Evolutionary conservation across 495 filamentous ascomycete species (phyloP).

Genomic region (Tricharina praecox): DNA sequence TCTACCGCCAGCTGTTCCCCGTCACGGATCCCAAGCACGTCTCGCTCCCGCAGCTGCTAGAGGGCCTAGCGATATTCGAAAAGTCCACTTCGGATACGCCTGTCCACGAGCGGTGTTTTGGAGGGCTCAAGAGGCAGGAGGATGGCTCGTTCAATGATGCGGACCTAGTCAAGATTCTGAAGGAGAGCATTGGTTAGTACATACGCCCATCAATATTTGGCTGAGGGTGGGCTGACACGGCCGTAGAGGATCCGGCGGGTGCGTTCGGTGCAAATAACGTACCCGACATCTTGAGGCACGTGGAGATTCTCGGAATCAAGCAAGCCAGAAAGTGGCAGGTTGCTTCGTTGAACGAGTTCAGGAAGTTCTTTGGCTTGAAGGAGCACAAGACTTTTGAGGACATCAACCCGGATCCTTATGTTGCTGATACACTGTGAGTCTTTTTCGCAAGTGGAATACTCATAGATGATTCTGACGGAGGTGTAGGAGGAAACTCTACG

Average conservation of each 20-base stretch:
- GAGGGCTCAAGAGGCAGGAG: constrained; percentile 35
- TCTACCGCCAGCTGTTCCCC: constrained; percentile 36
- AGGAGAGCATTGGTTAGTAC: constrained; percentile 37
- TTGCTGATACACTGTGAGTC: constrained; percentile 35
- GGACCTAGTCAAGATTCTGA: constrained; percentile 44
- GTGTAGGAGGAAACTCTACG: no score
- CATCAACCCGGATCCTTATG: constrained; percentile 42
- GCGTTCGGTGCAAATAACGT: constrained; percentile 43
- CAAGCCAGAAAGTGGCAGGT: constrained; percentile 45
- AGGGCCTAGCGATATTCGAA: constrained; percentile 38
- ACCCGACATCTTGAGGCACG: constrained; percentile 39
- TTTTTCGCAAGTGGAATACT: no score
- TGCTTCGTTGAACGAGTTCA: constrained; percentile 19
- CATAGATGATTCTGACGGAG: no score
- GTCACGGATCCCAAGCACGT: constrained; percentile 37
- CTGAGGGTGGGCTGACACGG: no score
- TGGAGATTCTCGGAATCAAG: constrained; percentile 46
- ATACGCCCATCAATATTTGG: no score
- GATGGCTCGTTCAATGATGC: constrained; percentile 46
- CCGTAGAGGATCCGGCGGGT: no score
- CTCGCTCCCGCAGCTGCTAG: constrained; percentile 35
- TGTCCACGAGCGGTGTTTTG: constrained; percentile 39
- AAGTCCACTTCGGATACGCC: constrained; percentile 35
- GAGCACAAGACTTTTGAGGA: constrained; percentile 44
- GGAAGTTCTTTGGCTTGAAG: constrained; percentile 41